Percentiles rank a stretch among this genome's conserved stretches.
Conservation (phyloP, 2,329 filamentous ascomycete genomes). For the Apiospora phragmitis region DNA sequence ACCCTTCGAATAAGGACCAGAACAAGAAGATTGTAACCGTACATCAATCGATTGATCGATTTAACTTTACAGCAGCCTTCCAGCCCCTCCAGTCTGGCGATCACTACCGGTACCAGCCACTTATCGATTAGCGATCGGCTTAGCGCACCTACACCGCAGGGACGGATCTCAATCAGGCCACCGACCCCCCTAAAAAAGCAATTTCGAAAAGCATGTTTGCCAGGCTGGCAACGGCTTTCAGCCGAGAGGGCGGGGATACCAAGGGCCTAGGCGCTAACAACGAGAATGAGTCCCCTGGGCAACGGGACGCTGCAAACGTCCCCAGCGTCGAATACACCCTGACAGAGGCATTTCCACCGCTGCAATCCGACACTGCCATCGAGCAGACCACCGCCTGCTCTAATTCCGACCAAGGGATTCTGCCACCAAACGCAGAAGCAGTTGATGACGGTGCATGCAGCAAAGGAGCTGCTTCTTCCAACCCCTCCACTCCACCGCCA, state of each 20-base stretch:
- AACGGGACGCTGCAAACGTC: neutral
- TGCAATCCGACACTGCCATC: neutral
- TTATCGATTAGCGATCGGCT: constrained; percentile 2
- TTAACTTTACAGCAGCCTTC: neutral
- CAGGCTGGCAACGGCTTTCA: neutral
- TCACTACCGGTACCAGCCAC: neutral
- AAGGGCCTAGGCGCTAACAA: neutral
- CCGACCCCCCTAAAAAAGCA: neutral
- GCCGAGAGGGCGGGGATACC: neutral
- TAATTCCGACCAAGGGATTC: neutral
- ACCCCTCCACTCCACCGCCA: constrained; percentile 14
- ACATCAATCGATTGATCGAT: neutral
- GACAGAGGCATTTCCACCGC: constrained; percentile 19
- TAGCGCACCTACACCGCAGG: neutral
- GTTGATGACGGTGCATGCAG: neutral
- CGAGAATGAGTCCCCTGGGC: neutral
- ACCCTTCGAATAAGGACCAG: neutral
- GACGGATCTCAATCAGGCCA: neutral
- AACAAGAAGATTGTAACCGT: neutral
- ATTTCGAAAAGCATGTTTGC: neutral
- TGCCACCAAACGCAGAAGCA: neutral
- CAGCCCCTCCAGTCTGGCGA: neutral
- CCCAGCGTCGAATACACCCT: constrained; percentile 22
- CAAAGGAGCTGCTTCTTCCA: constrained; percentile 15
- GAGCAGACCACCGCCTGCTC: neutral